These are phyloP conservation scores for Jaminaea rosea DNA, from an alignment of 1,284 basidiomycete genomes.

Conservation along the genomic window DNA sequence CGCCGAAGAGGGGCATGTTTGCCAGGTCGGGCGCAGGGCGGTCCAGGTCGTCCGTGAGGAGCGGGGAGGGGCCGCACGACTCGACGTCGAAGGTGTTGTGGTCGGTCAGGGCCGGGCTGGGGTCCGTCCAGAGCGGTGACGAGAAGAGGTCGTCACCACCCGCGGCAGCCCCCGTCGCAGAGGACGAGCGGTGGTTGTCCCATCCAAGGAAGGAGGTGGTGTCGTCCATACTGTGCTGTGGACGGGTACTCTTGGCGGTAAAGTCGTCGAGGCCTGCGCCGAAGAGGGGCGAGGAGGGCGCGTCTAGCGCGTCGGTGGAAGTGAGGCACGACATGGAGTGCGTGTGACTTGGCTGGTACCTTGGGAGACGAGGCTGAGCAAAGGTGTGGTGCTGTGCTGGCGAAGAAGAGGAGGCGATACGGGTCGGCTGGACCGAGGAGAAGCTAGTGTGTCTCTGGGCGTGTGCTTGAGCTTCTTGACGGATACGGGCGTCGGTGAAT, in stretches of 20 bases:
- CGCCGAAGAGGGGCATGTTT: slow-evolving; percentile 30
- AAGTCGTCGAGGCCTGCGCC: background rate
- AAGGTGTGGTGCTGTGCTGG: background rate
- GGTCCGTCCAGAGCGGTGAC: slow-evolving; percentile 38
- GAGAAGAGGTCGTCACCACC: slow-evolving; percentile 34
- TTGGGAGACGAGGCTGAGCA: background rate
- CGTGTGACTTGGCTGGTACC: background rate
- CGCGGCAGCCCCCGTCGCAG: too few relatives aligned
- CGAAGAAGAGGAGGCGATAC: background rate
- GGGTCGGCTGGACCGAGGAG: background rate
- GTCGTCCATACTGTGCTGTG: background rate
- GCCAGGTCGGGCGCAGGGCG: slow-evolving; percentile 10
- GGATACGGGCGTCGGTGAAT: background rate
- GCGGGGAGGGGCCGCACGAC: slow-evolving; percentile 38
- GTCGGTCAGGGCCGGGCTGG: slow-evolving; percentile 36
- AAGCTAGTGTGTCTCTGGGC: background rate
- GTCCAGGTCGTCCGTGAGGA: slow-evolving; percentile 33
- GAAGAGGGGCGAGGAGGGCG: background rate
- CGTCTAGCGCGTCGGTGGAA: background rate
- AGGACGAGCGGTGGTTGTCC: slow-evolving; percentile 4
- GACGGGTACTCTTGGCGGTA: too few relatives aligned
- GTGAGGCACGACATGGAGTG: slow-evolving; percentile 1
- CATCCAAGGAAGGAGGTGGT: background rate
- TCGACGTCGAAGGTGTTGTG: slow-evolving; percentile 35
- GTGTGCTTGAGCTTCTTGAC: background rate